A percentile compares a stretch with the other conserved stretches of the same genome.
Evolutionary conservation across 2,329 filamentous ascomycete genomes (phyloP).

Genomic region (Pestalotiopsis sp.): DNA sequence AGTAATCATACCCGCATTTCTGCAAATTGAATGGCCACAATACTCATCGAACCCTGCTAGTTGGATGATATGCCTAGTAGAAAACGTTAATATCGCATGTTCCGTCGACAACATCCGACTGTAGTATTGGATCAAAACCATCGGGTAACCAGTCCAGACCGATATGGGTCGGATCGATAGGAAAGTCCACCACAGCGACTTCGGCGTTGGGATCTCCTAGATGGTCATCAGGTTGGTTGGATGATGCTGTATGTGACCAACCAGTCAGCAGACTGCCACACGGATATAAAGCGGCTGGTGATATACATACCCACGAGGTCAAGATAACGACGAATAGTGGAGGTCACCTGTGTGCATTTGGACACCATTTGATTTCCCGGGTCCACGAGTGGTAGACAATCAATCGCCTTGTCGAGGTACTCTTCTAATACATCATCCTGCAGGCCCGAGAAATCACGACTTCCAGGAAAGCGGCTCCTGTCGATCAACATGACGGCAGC

Average conservation of each 20-base stretch:
- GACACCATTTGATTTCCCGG: conserved; percentile 20
- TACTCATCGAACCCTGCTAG: too few relatives aligned
- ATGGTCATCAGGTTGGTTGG: not conserved
- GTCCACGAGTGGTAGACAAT: conserved; percentile 18
- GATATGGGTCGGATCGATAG: not conserved
- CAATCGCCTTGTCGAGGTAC: conserved; percentile 12
- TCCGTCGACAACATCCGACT: not conserved
- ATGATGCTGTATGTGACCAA: not conserved
- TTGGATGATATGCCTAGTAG: not conserved
- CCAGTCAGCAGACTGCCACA: not conserved
- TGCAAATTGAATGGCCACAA: too few relatives aligned
- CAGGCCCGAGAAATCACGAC: conserved; percentile 9
- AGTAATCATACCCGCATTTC: too few relatives aligned
- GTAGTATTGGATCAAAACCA: not conserved
- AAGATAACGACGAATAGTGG: conserved; percentile 16
- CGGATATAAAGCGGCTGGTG: too few relatives aligned
- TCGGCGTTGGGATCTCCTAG: not conserved
- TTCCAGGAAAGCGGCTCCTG: not conserved
- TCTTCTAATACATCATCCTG: conserved; percentile 11
- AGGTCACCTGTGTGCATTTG: conserved; percentile 18
- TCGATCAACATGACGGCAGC: conserved; percentile 16
- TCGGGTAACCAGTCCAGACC: not conserved
- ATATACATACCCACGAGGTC: conserved; percentile 13
- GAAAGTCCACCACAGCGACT: not conserved
- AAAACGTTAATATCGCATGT: not conserved